phyloP scores from a whole-genome alignment of 1,284 basidiomycete species.

The Naganishia cerealis region DNA sequence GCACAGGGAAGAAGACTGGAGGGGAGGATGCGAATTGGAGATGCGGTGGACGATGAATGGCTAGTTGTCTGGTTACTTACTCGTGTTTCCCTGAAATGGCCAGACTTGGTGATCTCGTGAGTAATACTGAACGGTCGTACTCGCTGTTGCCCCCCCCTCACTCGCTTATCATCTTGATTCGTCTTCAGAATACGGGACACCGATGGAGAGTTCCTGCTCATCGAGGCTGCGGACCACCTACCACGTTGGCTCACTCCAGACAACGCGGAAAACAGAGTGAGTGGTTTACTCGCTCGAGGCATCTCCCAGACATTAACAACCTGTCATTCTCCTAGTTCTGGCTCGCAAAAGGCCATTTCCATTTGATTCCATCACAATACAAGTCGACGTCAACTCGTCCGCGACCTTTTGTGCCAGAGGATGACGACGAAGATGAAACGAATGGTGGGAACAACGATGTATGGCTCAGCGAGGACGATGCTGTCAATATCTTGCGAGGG shows the following conservation, averaged over 20 bases:
- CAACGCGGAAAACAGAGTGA: constrained; percentile 80
- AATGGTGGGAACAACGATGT: constrained; percentile 59
- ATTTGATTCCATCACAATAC: constrained; percentile 77
- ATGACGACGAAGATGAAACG: constrained; percentile 59
- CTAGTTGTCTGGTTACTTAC: constrained; percentile 81
- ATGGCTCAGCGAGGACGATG: constrained; percentile 65
- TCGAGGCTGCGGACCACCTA: constrained; percentile 88
- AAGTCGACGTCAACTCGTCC: constrained; percentile 65
- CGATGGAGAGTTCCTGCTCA: constrained; percentile 93
- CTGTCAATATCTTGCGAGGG: constrained; percentile 55
- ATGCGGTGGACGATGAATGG: constrained; percentile 96
- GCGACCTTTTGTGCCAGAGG: constrained; percentile 50
- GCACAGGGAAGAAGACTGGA: constrained; percentile 56
- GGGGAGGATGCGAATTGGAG: constrained; percentile 81
- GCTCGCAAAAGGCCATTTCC: constrained; percentile 77
- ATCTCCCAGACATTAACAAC: neutral
- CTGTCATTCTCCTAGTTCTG: constrained; percentile 66
- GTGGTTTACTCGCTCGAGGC: neutral
- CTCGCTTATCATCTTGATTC: neutral
- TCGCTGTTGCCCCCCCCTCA: neutral
- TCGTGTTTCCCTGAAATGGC: constrained; percentile 73
- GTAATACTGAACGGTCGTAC: constrained; percentile 32
- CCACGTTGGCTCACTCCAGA: constrained; percentile 88
- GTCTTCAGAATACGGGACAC: constrained; percentile 69
- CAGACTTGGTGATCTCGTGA: constrained; percentile 65